A percentile compares a stretch with the other conserved stretches of the same genome.
These are phyloP conservation scores for Malassezia sympodialis DNA, from an alignment of 1,284 basidiomycete species.

Conservation along the genomic window DNA sequence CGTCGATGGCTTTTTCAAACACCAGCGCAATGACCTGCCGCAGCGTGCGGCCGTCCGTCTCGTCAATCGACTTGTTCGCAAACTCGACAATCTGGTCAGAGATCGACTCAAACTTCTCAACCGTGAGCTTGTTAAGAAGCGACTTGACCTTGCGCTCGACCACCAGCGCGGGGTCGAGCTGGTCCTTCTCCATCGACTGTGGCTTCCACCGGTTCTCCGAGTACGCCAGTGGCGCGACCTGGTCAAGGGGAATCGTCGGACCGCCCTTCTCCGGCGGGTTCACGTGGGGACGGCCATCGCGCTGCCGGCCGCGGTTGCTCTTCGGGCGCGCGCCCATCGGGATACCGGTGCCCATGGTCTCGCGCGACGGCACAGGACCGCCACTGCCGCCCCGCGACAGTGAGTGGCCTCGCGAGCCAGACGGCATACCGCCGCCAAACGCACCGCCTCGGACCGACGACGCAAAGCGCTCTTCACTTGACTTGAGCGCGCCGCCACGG, in stretches of 20 bases:
- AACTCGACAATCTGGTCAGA: constrained; percentile 81
- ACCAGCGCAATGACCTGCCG: constrained; percentile 91
- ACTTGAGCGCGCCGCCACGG: constrained; percentile 27
- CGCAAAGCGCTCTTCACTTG: constrained; percentile 47
- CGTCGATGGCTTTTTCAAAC: constrained; percentile 93
- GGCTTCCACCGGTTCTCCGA: constrained; percentile 72
- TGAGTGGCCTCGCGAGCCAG: constrained; percentile 38
- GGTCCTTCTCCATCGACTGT: constrained; percentile 27
- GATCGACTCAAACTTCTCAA: constrained; percentile 93
- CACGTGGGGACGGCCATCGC: constrained; percentile 36
- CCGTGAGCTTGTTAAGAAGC: constrained; percentile 88
- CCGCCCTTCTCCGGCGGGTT: constrained; percentile 48
- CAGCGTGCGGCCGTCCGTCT: constrained; percentile 84
- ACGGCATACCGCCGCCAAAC: constrained; percentile 40
- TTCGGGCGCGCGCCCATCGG: constrained; percentile 39
- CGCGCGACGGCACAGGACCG: constrained; percentile 42
- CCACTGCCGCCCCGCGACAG: constrained; percentile 44
- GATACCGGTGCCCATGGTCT: constrained; percentile 46
- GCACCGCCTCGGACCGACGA: constrained; percentile 30
- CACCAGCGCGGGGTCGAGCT: constrained; percentile 61
- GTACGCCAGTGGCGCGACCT: constrained; percentile 63
- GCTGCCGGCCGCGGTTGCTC: constrained; percentile 42
- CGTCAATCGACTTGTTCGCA: constrained; percentile 85
- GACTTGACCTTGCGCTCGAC: constrained; percentile 89
- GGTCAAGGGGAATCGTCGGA: constrained; percentile 51